Conservation (phyloP, 345 rosid genomes). For the Eucalyptus erythrocorys region DNA sequence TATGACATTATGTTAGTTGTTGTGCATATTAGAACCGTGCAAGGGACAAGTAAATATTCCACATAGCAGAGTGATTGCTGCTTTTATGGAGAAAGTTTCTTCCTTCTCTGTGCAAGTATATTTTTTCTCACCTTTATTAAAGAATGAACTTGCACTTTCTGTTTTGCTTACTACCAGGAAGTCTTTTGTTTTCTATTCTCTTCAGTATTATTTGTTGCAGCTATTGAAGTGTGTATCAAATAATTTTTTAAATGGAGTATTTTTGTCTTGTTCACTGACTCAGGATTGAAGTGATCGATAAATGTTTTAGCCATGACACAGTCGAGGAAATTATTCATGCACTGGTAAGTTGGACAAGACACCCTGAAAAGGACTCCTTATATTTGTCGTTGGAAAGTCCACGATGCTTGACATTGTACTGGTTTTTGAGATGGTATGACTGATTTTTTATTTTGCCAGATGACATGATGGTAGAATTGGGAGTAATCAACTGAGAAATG, state of each 20-base stretch:
- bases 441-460: not conserved
- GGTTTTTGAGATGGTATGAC: not conserved
- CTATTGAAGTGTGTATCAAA: not conserved
- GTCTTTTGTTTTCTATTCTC: not conserved
- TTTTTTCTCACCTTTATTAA: not conserved
- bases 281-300: slow-evolving; percentile 78
- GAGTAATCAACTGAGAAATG: not conserved
- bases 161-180: not conserved
- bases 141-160: not conserved
- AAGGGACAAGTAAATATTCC: not conserved
- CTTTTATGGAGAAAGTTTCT: not conserved
- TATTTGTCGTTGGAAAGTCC: fast-evolving
- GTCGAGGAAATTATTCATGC: slow-evolving; percentile 81
- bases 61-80: not conserved
- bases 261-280: not conserved
- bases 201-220: not conserved
- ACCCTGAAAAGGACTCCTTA: not conserved
- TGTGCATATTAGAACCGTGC: not conserved
- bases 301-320: slow-evolving; percentile 73
- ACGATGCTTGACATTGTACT: not conserved
- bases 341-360: slow-evolving; percentile 32
- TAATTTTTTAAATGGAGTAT: not conserved
- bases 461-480: not conserved
- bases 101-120: not conserved
- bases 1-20: not conserved